Conservation (phyloP, 2,329 filamentous ascomycete species). For the Aspergillus uvarum region DNA sequence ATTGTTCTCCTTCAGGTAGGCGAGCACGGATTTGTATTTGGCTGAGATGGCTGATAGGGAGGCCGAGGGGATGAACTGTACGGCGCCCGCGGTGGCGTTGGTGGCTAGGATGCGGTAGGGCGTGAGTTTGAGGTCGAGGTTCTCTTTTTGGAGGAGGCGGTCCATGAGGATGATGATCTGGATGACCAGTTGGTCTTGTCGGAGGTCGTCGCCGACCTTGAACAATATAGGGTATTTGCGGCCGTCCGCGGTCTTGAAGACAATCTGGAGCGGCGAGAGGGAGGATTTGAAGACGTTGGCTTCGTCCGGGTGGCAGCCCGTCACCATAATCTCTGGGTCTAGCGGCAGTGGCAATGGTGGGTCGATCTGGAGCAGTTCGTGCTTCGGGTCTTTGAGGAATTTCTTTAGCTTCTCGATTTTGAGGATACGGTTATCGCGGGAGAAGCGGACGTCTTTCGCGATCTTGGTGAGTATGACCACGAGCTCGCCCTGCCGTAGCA, state of each 20-base stretch:
- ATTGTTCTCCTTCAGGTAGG: conserved; percentile 85
- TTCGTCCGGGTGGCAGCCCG: conserved; percentile 78
- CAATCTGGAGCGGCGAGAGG: conserved; percentile 83
- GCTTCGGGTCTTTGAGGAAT: conserved; percentile 82
- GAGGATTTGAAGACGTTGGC: conserved; percentile 95
- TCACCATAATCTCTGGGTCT: conserved; percentile 77
- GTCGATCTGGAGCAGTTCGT: conserved; percentile 80
- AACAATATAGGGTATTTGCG: conserved; percentile 89
- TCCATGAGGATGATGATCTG: conserved; percentile 99
- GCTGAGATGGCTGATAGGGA: conserved; percentile 78
- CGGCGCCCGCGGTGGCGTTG: conserved; percentile 81
- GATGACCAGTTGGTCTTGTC: conserved; percentile 95
- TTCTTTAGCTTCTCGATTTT: conserved; percentile 85
- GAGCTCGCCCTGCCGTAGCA: conserved; percentile 85
- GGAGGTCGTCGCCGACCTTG: conserved; percentile 93
- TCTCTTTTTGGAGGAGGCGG: conserved; percentile 89
- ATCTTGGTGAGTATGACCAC: conserved; percentile 84
- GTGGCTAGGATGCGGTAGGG: conserved; percentile 97
- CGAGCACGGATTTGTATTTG: conserved; percentile 76
- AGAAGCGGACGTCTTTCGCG: conserved; percentile 81
- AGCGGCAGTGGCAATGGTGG: conserved; percentile 84
- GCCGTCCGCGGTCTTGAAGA: conserved; percentile 78
- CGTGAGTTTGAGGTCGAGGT: conserved; percentile 89
- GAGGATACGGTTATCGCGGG: conserved; percentile 71
- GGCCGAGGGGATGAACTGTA: conserved; percentile 88